These are phyloP conservation scores for Mrakia gelida DNA, from an alignment of 768 basidiomycete genomes.

Conservation along the genomic window DNA sequence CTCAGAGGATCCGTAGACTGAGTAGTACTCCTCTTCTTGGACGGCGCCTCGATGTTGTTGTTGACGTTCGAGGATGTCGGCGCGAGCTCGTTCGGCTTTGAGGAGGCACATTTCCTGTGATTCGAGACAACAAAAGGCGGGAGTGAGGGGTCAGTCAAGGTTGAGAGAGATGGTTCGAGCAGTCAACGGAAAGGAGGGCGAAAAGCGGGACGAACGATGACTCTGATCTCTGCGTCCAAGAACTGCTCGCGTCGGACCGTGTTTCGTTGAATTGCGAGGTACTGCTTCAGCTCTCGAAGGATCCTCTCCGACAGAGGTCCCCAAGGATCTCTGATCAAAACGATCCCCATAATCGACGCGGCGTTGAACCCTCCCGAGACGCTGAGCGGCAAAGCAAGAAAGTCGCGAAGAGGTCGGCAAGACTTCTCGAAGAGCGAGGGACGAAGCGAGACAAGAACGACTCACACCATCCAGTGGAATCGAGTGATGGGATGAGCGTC, in stretches of 20 bases:
- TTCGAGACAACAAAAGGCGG: neutral
- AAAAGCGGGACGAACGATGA: conserved; percentile 27
- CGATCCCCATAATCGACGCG: conserved; percentile 35
- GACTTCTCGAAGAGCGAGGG: neutral
- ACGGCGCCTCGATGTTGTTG: neutral
- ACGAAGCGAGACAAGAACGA: neutral
- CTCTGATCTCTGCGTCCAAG: conserved; percentile 32
- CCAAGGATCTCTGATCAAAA: conserved; percentile 30
- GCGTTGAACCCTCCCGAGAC: conserved; percentile 37
- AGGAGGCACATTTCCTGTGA: conserved; percentile 16
- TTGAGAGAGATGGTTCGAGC: no score
- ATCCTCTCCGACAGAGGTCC: conserved; percentile 16
- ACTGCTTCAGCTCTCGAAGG: conserved; percentile 25
- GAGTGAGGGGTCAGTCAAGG: neutral
- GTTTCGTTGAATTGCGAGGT: conserved; percentile 32
- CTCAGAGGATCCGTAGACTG: neutral
- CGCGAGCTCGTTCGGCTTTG: neutral
- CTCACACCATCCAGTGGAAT: conserved; percentile 24
- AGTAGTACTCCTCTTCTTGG: neutral
- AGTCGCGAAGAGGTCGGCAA: neutral
- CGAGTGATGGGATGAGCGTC: conserved; percentile 33
- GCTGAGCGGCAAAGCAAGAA: neutral
- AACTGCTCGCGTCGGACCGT: conserved; percentile 31
- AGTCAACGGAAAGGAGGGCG: no score
- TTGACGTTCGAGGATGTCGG: neutral